phyloP scores from a whole-genome alignment of 2,329 filamentous ascomycete genomes.

The Hymenoscyphus fraxineus region DNA sequence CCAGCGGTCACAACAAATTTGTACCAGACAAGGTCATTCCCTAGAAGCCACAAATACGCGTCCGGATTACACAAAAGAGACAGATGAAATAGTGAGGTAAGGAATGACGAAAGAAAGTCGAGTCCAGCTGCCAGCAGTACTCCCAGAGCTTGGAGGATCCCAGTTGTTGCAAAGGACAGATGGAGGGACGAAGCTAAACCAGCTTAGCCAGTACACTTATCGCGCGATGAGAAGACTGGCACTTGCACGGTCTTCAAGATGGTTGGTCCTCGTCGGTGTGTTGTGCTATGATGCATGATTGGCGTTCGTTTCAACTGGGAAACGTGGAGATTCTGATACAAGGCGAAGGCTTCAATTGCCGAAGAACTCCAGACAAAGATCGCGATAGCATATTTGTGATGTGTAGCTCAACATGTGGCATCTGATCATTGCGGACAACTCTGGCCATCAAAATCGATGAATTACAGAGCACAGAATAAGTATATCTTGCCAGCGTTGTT shows the following conservation, averaged over 20 bases:
- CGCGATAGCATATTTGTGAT: background rate
- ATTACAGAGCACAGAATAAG: background rate
- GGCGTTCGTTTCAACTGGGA: background rate
- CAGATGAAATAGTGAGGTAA: background rate
- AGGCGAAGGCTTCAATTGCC: background rate
- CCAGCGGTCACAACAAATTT: background rate
- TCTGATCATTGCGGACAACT: background rate
- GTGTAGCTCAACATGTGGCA: background rate
- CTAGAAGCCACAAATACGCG: background rate
- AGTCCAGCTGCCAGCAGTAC: slow-evolving; percentile 1
- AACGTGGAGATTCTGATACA: background rate
- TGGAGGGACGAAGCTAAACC: background rate
- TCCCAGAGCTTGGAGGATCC: slow-evolving; percentile 1
- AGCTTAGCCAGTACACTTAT: background rate
- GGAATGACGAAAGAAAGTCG: background rate
- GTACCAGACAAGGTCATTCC: slow-evolving; percentile 6
- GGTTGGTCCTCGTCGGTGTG: slow-evolving; percentile 1
- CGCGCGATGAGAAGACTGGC: background rate
- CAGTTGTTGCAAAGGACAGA: background rate
- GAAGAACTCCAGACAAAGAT: background rate
- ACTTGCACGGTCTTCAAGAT: background rate
- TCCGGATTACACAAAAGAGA: background rate
- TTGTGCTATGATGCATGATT: slow-evolving; percentile 1
- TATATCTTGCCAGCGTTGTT: background rate
- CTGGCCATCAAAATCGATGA: background rate